Conservation (phyloP, 1,284 basidiomycete species). For the Apiotrichum veenhuisii region DNA sequence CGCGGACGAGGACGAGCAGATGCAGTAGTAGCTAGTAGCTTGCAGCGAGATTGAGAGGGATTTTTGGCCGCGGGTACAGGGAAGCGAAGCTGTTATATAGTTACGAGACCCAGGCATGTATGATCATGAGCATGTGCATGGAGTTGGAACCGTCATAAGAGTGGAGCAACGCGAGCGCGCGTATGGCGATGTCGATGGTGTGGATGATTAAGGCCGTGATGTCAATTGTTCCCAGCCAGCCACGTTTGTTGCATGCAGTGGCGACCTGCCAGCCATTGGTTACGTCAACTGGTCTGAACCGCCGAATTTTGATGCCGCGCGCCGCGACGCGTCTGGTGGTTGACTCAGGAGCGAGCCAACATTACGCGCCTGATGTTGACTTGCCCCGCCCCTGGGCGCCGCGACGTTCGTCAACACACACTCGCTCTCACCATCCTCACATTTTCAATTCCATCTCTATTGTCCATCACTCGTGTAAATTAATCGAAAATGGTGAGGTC, state of each 20-base stretch:
- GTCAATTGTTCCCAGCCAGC: neutral
- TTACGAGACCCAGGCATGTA: constrained; percentile 12
- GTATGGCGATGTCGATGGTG: no score
- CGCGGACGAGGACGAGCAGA: constrained; percentile 58
- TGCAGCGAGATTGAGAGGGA: neutral
- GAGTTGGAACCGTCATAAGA: neutral
- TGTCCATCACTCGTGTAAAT: no score
- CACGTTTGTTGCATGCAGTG: no score
- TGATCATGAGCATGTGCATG: neutral
- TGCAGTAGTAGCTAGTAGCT: constrained; percentile 8
- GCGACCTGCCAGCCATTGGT: neutral
- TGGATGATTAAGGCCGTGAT: no score
- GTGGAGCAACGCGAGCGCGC: no score
- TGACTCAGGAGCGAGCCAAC: neutral
- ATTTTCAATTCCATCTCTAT: no score
- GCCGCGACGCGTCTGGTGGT: neutral
- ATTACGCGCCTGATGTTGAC: constrained; percentile 1
- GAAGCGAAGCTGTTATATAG: constrained; percentile 5
- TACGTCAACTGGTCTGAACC: neutral
- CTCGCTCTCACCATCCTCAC: neutral
- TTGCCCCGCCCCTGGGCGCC: neutral
- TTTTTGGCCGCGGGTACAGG: neutral
- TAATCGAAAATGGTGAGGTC: no score
- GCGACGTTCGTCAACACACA: neutral
- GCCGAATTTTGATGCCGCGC: neutral